These are phyloP conservation scores for Acarospora socialis DNA, from an alignment of 2,329 filamentous ascomycete genomes.

Conservation along the genomic window DNA sequence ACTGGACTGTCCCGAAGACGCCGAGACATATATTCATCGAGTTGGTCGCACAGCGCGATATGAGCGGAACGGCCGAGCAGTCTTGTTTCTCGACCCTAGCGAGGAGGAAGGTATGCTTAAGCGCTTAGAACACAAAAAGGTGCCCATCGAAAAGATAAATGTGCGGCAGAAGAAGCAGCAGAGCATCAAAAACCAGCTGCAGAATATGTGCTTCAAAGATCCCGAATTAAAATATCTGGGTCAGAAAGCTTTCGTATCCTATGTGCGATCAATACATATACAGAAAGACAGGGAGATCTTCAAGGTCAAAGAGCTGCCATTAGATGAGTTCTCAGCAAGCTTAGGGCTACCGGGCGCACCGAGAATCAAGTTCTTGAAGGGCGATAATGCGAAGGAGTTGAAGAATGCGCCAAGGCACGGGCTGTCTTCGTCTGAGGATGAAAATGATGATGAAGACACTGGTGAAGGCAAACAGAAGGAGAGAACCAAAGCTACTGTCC, in stretches of 20 bases:
- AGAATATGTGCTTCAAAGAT: conserved; percentile 93
- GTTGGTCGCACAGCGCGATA: conserved; percentile 92
- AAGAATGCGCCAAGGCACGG: conserved; percentile 71
- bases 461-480: conserved; percentile 32
- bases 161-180: conserved; percentile 81
- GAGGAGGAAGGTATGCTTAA: conserved; percentile 88
- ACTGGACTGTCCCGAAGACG: conserved; percentile 89
- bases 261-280: conserved; percentile 69
- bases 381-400: conserved; percentile 68
- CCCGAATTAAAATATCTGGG: conserved; percentile 87
- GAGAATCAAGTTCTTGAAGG: conserved; percentile 84
- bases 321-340: conserved; percentile 75
- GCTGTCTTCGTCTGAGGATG: conserved; percentile 44
- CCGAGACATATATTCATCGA: conserved; percentile 93
- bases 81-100: conserved; percentile 80
- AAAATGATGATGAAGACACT: conserved; percentile 38
- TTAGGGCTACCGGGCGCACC: conserved; percentile 82
- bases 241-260: conserved; percentile 90
- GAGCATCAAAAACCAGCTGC: conserved; percentile 68
- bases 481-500: conserved; percentile 46
- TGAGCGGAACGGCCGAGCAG: conserved; percentile 71
- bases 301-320: conserved; percentile 63
- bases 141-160: conserved; percentile 75
- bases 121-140: conserved; percentile 73
- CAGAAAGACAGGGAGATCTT: conserved; percentile 91